These are phyloP conservation scores for Arachnomyces sp. DNA, from an alignment of 2,329 filamentous ascomycete species.

Conservation along the genomic window DNA sequence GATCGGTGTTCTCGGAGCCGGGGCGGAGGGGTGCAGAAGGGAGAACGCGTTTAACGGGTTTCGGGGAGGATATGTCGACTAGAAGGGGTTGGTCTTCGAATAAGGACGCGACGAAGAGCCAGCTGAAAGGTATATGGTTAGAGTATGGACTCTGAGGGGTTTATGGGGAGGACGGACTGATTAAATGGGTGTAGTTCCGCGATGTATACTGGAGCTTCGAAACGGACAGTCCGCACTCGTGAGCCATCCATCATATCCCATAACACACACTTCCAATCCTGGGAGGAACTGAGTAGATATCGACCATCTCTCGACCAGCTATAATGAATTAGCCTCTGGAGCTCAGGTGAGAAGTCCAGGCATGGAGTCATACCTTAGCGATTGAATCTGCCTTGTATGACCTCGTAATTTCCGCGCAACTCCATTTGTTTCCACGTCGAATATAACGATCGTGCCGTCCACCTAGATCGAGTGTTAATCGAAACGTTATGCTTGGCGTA, in stretches of 20 bases:
- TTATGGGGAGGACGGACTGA: slow-evolving; percentile 52
- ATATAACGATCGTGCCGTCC: slow-evolving; percentile 90
- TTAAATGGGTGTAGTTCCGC: slow-evolving; percentile 90
- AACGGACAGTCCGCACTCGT: slow-evolving; percentile 74
- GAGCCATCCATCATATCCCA: slow-evolving; percentile 78
- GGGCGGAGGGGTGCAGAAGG: slow-evolving; percentile 73
- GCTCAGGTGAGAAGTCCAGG: too few relatives aligned
- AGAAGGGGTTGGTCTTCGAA: slow-evolving; percentile 90
- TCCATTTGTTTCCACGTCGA: slow-evolving; percentile 95
- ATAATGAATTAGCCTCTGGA: neutral
- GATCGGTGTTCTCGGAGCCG: slow-evolving; percentile 57
- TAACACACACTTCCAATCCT: slow-evolving; percentile 92
- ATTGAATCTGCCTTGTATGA: slow-evolving; percentile 89
- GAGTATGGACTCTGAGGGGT: neutral
- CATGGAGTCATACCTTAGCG: slow-evolving; percentile 49
- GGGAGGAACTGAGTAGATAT: slow-evolving; percentile 84
- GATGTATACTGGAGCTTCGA: slow-evolving; percentile 89
- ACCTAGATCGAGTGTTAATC: slow-evolving; percentile 34
- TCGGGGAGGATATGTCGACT: slow-evolving; percentile 65
- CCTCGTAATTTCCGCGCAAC: slow-evolving; percentile 89
- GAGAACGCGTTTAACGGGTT: slow-evolving; percentile 66
- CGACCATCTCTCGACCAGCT: slow-evolving; percentile 88
- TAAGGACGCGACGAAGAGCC: slow-evolving; percentile 79
- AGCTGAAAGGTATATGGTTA: slow-evolving; percentile 40
- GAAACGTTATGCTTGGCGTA: slow-evolving; percentile 6